These are phyloP conservation scores for Mercurialis annua DNA, from an alignment of 345 rosid genomes.

Conservation along the genomic window DNA sequence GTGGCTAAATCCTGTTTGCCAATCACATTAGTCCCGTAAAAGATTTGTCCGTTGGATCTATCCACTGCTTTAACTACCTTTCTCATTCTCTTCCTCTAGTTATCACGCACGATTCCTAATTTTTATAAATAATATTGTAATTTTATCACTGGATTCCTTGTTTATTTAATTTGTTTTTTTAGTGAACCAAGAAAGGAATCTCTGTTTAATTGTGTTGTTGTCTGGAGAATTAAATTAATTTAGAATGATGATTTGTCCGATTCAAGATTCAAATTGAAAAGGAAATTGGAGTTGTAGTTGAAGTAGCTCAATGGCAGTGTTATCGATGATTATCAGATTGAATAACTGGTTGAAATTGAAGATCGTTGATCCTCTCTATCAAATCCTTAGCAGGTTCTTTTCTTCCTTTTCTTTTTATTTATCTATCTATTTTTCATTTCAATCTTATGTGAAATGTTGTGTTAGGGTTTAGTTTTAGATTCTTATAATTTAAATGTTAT, in stretches of 20 bases:
- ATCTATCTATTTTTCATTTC: not conserved
- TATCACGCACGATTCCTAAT: no score
- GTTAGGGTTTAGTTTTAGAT: not conserved
- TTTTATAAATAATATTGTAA: no score
- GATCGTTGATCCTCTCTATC: slow-evolving; percentile 67
- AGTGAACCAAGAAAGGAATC: slow-evolving; percentile 18
- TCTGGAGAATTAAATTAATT: not conserved
- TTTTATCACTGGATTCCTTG: no score
- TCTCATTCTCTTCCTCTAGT: no score
- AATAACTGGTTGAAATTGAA: slow-evolving; percentile 50
- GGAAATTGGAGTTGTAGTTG: not conserved
- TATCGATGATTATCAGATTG: slow-evolving; percentile 29
- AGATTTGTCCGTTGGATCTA: not conserved
- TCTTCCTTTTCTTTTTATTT: not conserved
- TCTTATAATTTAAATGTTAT: no score
- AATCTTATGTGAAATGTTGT: not conserved
- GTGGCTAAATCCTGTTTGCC: not conserved
- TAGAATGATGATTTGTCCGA: not conserved
- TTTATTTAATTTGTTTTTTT: not conserved
- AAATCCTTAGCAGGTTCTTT: slow-evolving; percentile 62
- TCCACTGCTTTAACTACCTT: no score
- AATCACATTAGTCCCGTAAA: not conserved
- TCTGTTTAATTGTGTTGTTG: not conserved
- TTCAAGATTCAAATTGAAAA: not conserved
- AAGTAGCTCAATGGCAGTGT: slow-evolving; percentile 29